Evolutionary conservation across 345 rosid species (phyloP).

Genomic region (Syzygium grande): DNA sequence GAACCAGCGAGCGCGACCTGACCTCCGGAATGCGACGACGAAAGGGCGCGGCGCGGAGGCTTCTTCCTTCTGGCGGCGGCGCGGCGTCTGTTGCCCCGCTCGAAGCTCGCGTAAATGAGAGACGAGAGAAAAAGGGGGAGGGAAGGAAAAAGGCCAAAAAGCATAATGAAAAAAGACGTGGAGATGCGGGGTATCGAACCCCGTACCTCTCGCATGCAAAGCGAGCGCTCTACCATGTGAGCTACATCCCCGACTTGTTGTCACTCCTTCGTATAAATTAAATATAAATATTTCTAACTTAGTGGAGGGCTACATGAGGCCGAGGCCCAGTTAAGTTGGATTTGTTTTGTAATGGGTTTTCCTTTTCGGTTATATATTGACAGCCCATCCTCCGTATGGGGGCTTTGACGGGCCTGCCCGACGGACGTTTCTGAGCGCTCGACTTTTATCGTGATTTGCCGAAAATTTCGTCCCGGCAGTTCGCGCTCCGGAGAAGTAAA

Average conservation of each 20-base stretch:
- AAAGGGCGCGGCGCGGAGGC: background rate
- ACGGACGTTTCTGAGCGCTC: background rate
- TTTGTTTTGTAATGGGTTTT: background rate
- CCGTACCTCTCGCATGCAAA: slow-evolving; percentile 64
- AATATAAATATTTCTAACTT: too few relatives aligned
- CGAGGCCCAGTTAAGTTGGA: background rate
- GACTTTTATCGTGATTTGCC: background rate
- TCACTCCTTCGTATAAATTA: fast-evolving
- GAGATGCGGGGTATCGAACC: slow-evolving; percentile 52
- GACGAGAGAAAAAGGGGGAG: background rate
- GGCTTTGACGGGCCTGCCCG: background rate
- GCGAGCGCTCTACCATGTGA: slow-evolving; percentile 75
- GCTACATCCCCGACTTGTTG: slow-evolving; percentile 37
- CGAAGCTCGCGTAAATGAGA: background rate
- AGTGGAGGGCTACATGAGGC: too few relatives aligned
- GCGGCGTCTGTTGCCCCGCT: background rate
- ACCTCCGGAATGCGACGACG: background rate
- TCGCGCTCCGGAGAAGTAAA: background rate
- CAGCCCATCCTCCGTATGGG: background rate
- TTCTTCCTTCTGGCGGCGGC: background rate
- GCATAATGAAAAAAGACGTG: background rate
- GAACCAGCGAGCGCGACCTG: background rate
- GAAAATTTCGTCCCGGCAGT: background rate
- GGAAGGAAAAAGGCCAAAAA: background rate
- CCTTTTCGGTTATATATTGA: background rate